Base-by-base conservation (phyloP, 176 grass and related monocot genomes). In the Juncus inflexus region DNA sequence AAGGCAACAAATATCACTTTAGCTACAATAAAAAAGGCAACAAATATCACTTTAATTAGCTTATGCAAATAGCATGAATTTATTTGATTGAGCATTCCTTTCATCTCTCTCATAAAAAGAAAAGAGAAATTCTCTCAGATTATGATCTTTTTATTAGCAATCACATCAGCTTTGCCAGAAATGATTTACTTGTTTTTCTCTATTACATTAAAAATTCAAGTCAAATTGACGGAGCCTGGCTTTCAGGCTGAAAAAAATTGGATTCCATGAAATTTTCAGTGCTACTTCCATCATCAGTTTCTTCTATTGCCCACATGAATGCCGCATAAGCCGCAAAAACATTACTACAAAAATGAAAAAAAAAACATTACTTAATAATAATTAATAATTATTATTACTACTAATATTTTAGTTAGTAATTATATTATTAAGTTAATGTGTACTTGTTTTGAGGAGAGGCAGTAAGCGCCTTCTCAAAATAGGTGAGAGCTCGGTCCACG, bases 281-380 rank as follows among this genome's bases (percentile, higher is more conserved):
- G 19, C 49, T 68, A 19, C 49, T 68, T 66, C n/a, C 60, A 13
- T 64, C 58, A 6, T 58, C 6, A 5, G 69, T 77, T 12, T 96
- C 84, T 4, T 67, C 85, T 68, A 69, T 66, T 42, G 83, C 87
- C 91, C 87, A 96, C 66, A 96, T 52, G 79, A 91, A 88, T 43
- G 69, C 77, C 16, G 91, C 91, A 70, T 96, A 91, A 54, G 87
- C 87, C 1, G 87, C 91, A 43, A 83, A 83, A 54, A 96, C 84
- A 66, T 86, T 59, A 76, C 91, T 96, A 60, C 79, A 62, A 16
- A 35, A 16, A 14, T 54, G 3, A 50, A 10, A 4, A 36, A 60
- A 13, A 28, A 28, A 28, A n/a, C 0, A 43, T 63, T 40, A 28
- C 19, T 1, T 28, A 28, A 28, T 28, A 28, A n/a, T 15, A 5